Conservation (phyloP, 1,139 yeast genomes). For the Saccharomyces hybrid region DNA sequence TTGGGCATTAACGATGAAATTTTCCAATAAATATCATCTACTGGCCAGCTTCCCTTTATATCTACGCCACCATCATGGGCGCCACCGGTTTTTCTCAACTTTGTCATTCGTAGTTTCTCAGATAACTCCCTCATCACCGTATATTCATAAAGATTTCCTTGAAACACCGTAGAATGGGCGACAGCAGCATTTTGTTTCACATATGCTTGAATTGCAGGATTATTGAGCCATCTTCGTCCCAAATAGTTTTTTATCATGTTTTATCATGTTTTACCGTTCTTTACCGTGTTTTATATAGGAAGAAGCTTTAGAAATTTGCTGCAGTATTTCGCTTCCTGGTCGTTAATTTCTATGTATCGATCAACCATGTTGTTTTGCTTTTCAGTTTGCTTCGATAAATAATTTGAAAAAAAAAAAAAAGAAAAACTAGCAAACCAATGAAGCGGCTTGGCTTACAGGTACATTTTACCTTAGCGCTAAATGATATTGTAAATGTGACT, state of each 20-base stretch:
- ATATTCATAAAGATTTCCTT: conserved; percentile 66
- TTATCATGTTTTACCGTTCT: background rate
- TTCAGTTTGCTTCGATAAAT: background rate
- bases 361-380: background rate
- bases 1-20: background rate
- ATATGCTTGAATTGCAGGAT: conserved; percentile 12
- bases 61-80: conserved; percentile 70
- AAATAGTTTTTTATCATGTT: background rate
- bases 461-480: background rate
- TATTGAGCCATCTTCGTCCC: conserved; percentile 9
- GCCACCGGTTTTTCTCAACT: conserved; percentile 49
- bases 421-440: conserved; percentile 3
- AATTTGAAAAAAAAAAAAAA: background rate
- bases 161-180: conserved; percentile 42
- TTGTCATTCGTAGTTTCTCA: conserved; percentile 35
- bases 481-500: background rate
- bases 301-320: background rate
- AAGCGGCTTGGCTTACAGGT: background rate
- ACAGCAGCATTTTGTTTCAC: conserved; percentile 19
- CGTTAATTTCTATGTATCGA: conserved; percentile 2
- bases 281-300: background rate
- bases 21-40: conserved; percentile 23
- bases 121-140: conserved; percentile 43
- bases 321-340: background rate
- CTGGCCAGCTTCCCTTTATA: conserved; percentile 53